A percentile compares a stretch with the other conserved stretches of the same genome.
phyloP scores from a whole-genome alignment of 1,284 basidiomycete genomes.

The Nidula niveotomentosa region DNA sequence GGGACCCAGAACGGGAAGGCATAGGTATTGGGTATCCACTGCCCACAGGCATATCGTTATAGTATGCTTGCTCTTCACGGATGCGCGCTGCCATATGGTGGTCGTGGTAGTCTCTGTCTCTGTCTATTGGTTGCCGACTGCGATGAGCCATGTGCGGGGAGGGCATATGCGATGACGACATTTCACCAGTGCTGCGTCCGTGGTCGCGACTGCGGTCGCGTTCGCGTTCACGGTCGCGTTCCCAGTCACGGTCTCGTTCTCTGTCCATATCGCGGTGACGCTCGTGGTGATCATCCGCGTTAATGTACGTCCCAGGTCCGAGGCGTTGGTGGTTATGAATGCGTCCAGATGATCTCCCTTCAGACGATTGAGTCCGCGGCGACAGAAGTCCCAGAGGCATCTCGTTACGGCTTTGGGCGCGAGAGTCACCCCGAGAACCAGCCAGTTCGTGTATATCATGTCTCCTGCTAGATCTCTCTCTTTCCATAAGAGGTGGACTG shows the following conservation, averaged over 20 bases:
- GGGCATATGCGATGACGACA: constrained; percentile 18
- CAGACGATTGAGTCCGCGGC: constrained; percentile 35
- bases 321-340: constrained; percentile 67
- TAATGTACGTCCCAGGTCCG: constrained; percentile 59
- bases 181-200: constrained; percentile 35
- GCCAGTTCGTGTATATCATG: constrained; percentile 17
- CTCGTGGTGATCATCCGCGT: constrained; percentile 48
- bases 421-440: constrained; percentile 12
- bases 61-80: constrained; percentile 45
- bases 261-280: constrained; percentile 35
- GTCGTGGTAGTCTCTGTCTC: constrained; percentile 32
- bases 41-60: constrained; percentile 35
- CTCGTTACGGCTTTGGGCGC: constrained; percentile 20
- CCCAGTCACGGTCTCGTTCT: constrained; percentile 42
- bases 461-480: constrained; percentile 32
- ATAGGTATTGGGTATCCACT: constrained; percentile 27
- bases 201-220: constrained; percentile 19
- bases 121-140: constrained; percentile 31
- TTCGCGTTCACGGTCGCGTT: constrained; percentile 42
- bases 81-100: constrained; percentile 34
- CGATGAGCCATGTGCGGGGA: constrained; percentile 42
- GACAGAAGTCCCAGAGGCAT: constrained; percentile 27
- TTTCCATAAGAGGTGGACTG: constrained; percentile 49
- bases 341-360: constrained; percentile 30
- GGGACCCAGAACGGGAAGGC: constrained; percentile 53